Conservation (phyloP, 2,329 filamentous ascomycete genomes). For the Clarireedia paspali region DNA sequence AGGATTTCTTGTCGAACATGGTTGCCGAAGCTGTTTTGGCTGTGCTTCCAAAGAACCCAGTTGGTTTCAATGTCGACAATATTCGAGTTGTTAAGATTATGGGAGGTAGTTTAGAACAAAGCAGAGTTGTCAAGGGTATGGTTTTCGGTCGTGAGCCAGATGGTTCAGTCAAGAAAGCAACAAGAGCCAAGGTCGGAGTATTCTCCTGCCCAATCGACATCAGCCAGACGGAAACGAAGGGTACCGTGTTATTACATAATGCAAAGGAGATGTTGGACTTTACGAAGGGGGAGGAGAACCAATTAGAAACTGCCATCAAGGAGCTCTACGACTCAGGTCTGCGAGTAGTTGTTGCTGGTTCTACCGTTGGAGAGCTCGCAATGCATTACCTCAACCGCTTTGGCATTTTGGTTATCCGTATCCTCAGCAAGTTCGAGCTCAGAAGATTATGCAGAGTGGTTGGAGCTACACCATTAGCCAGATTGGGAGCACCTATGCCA, state of each 20-base stretch:
- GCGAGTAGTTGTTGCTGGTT: constrained; percentile 84
- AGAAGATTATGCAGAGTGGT: constrained; percentile 92
- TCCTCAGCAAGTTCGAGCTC: constrained; percentile 97
- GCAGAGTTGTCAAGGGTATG: constrained; percentile 93
- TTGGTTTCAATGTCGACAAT: constrained; percentile 98
- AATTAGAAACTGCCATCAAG: constrained; percentile 87
- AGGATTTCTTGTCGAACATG: constrained; percentile 78
- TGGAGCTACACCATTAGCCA: constrained; percentile 90
- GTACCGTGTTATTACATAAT: constrained; percentile 92
- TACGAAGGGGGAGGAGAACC: constrained; percentile 90
- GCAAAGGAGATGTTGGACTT: constrained; percentile 99
- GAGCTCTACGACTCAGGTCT: constrained; percentile 91
- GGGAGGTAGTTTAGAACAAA: constrained; percentile 92
- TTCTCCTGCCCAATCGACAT: constrained; percentile 94
- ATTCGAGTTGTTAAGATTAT: constrained; percentile 99
- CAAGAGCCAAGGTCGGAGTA: constrained; percentile 90
- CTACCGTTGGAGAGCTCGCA: constrained; percentile 90
- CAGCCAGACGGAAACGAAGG: constrained; percentile 97
- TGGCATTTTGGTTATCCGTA: constrained; percentile 91
- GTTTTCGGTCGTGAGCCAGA: constrained; percentile 96
- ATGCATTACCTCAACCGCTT: constrained; percentile 97
- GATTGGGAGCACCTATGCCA: constrained; percentile 96
- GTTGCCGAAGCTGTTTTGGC: constrained; percentile 80
- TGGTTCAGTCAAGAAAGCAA: constrained; percentile 81
- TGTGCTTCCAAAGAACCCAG: constrained; percentile 89